Evolutionary conservation across 305 asterid species (phyloP).

Genomic region (Ilex paraguariensis): DNA sequence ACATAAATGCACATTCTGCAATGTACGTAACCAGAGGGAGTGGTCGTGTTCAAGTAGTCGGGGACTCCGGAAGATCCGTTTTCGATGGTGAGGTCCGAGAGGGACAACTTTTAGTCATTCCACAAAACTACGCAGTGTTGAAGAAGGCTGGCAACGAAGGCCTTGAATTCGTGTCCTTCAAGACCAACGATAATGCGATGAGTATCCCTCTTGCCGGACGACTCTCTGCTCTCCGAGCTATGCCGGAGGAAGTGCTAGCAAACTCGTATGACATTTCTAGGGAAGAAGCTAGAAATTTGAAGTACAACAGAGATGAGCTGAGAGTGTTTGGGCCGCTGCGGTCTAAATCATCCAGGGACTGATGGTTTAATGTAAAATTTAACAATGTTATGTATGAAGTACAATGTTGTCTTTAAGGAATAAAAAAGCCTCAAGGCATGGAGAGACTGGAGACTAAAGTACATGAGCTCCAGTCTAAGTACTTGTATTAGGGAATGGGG

Average conservation of each 20-base stretch:
- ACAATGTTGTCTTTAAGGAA: too few relatives aligned
- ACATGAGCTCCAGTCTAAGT: too few relatives aligned
- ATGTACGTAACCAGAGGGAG: slow-evolving; percentile 46
- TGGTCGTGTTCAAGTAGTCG: slow-evolving; percentile 51
- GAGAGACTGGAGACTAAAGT: too few relatives aligned
- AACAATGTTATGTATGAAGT: too few relatives aligned
- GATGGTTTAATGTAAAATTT: too few relatives aligned
- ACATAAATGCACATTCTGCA: slow-evolving; percentile 38
- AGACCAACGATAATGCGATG: slow-evolving; percentile 53
- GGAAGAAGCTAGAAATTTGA: slow-evolving; percentile 42
- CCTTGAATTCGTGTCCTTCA: slow-evolving; percentile 50
- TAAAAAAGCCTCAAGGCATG: too few relatives aligned
- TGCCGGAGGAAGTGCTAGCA: slow-evolving; percentile 55
- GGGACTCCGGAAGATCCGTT: slow-evolving; percentile 29
- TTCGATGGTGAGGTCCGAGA: slow-evolving; percentile 46
- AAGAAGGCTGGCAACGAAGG: slow-evolving; percentile 51
- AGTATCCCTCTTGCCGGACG: slow-evolving; percentile 42
- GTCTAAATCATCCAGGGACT: too few relatives aligned
- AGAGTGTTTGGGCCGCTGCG: slow-evolving; percentile 25
- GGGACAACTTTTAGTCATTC: slow-evolving; percentile 48
- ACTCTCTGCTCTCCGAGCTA: slow-evolving; percentile 34
- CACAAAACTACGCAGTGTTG: slow-evolving; percentile 43
- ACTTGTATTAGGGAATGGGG: too few relatives aligned
- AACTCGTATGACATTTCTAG: slow-evolving; percentile 37
- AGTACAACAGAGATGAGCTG: slow-evolving; percentile 44